Base-by-base conservation (phyloP, 139 green algal species). In the Chlamydomonas eustigma region DNA sequence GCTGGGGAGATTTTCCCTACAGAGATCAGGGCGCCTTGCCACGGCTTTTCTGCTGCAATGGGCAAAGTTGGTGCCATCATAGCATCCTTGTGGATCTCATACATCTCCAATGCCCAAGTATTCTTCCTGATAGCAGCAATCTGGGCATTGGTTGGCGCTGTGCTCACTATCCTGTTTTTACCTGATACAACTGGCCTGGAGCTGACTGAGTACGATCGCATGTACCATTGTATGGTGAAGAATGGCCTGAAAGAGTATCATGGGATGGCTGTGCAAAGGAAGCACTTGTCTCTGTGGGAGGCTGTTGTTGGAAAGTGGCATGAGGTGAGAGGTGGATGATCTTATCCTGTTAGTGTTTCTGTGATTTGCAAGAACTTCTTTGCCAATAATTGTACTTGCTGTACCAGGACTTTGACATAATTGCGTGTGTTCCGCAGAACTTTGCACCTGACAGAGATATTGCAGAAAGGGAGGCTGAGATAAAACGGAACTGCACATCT, bases 1-100 rank as follows among this genome's bases (percentile, higher is more conserved):
- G 81, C 81, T 50, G 88, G 84, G 35, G 89, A 94, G 80, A 70
- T 90, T 24, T 90, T 89, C 74, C 90, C 90, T 64, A 94, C 90
- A 22, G 90, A 91, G 65, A 69, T 75, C 65, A 64, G 80, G 66
- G 51, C 80, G 39, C 77, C 79, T 50, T 76, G 67, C 69, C 80
- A 85, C 76, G 80, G 80, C 38, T 79, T 85, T 58, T 73, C 80
- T 0, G 80, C 80, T 4, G 51, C 51, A 39, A 71, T 82, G 28
- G 80, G 80, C 72, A 85, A 85, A 76, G 51, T 80, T 8, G 80
- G 80, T 39, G 80, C 80, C 25, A 77, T 85, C 50, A 80, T 85
- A 22, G 76, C 80, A 0, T 51, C 39, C 22, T 38, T 85, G 25
- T 75, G 64, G 64, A 71, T 80, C 75, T 71, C 39, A 2, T 80